A percentile compares a stretch with the other conserved stretches of the same genome.
Conservation (phyloP, 139 green algal species). For the Diplosphaera chodatii region DNA sequence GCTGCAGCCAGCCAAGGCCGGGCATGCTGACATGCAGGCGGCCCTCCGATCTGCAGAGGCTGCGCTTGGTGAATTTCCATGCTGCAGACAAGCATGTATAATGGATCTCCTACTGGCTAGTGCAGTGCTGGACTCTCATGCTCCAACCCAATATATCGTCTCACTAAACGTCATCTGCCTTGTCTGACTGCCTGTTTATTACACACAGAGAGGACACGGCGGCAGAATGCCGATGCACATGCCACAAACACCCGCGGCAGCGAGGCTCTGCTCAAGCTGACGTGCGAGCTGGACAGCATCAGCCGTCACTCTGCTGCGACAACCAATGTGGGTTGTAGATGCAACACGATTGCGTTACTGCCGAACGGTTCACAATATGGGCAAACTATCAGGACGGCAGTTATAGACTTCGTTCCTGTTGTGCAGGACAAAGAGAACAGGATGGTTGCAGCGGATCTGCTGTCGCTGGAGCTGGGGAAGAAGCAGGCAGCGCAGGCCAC, state of each 20-base stretch:
- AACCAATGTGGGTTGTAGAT: not conserved
- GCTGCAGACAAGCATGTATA: too few species aligned
- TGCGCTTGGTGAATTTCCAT: not conserved
- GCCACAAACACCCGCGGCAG: not conserved
- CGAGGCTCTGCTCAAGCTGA: not conserved
- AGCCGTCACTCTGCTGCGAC: constrained; percentile 19
- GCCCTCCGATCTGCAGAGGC: constrained; percentile 31
- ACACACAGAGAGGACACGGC: not conserved
- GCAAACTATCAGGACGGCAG: too few species aligned
- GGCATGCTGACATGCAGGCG: constrained; percentile 60
- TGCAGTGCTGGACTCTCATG: too few species aligned
- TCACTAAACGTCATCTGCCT: too few species aligned
- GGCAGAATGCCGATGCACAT: too few species aligned
- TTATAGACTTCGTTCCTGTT: too few species aligned
- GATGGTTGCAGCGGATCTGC: constrained; percentile 77
- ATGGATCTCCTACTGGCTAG: too few species aligned
- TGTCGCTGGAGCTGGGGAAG: constrained; percentile 67
- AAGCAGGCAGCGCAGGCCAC: constrained; percentile 55
- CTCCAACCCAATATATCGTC: too few species aligned
- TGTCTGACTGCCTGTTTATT: too few species aligned
- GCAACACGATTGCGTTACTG: too few species aligned
- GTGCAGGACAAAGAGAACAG: constrained; percentile 64
- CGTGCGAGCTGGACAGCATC: not conserved
- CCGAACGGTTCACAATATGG: too few species aligned
- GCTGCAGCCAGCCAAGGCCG: constrained; percentile 48